Evolutionary conservation across 139 green algal species (phyloP), one percentile per base, ranked within the genome.

Genomic region (Chlamydomonas applanata): DNA sequence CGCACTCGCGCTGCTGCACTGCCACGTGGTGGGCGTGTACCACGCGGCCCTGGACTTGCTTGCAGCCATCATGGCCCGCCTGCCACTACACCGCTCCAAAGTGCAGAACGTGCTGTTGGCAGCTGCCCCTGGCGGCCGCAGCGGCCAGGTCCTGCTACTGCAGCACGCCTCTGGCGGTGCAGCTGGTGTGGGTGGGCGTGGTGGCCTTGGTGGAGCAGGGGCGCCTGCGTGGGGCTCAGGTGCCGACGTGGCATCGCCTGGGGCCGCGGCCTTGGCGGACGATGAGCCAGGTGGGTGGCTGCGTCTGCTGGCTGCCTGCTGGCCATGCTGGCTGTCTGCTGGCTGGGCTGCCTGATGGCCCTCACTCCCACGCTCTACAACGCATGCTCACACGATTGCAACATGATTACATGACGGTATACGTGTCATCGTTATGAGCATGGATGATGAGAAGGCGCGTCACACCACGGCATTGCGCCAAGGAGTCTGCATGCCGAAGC

Each of bases 91-190:
- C 13, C 79, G 91, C 40, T 67, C 78, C 49, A 91, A 86, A 13
- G 82, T 90, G 40, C 89, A 95, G 66, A 83, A 83, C 35, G 86
- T 94, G 32, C 83, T 97, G 77, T 76, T 97, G 44, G 88, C 90
- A 22, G 79, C 85, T 79, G 73, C 84, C 11, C 82, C 74, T 1
- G 74, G 36, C 20, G 64, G 71, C 4, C 3, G 64, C 14, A 1
- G 61, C 0, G 61, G 4, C 20, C 0, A 30, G 34, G 49, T 29
- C 16, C 56, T n/a, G n/a, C n/a, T n/a, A n/a, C n/a, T n/a, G n/a
- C n/a, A n/a, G n/a, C n/a, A n/a, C n/a, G n/a, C n/a, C n/a, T n/a
- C n/a, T n/a, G n/a, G n/a, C n/a, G n/a, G n/a, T n/a, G n/a, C n/a
- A n/a, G 68, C 53, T 25, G 20, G 0, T 56, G 32, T 16, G 35